Percentiles rank a stretch among this genome's conserved stretches.
These are phyloP conservation scores for Quercus glauca DNA, from an alignment of 306 rosid species.

Conservation along the genomic window DNA sequence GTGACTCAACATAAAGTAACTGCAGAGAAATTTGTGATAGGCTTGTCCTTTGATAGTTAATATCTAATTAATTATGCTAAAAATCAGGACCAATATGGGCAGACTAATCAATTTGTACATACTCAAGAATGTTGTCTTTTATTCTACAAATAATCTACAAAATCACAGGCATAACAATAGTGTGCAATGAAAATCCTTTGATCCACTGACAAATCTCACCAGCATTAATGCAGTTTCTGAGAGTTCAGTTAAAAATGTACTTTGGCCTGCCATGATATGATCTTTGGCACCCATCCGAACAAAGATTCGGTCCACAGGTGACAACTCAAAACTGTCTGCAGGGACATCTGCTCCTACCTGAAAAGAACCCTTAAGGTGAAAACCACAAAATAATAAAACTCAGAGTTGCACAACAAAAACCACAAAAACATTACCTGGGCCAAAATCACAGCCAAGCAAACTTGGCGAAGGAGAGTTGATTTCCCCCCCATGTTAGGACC, in stretches of 20 bases:
- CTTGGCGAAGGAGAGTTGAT: conserved; percentile 97
- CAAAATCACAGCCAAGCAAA: conserved; percentile 85
- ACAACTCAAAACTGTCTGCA: conserved; percentile 79
- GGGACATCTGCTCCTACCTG: conserved; percentile 98
- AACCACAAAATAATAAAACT: conserved; percentile 13
- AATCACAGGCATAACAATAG: background rate
- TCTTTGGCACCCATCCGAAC: conserved; percentile 98
- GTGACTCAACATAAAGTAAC: background rate
- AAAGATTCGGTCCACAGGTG: conserved; percentile 84
- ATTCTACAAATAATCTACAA: background rate
- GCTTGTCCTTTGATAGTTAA: background rate
- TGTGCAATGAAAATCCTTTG: background rate
- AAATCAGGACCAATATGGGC: background rate
- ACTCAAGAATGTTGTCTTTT: background rate
- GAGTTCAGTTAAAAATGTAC: conserved; percentile 93
- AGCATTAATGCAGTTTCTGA: conserved; percentile 93
- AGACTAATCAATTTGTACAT: background rate
- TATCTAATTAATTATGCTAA: background rate
- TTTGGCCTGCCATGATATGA: conserved; percentile 96
- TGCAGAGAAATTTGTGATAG: background rate
- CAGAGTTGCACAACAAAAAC: conserved; percentile 2
- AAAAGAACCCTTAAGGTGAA: conserved; percentile 23
- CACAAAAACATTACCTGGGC: conserved; percentile 68
- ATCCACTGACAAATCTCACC: conserved; percentile 46
- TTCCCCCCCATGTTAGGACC: conserved; percentile 99